Base-by-base conservation (phyloP, 768 basidiomycete species). In the Hericium rajendrae region DNA sequence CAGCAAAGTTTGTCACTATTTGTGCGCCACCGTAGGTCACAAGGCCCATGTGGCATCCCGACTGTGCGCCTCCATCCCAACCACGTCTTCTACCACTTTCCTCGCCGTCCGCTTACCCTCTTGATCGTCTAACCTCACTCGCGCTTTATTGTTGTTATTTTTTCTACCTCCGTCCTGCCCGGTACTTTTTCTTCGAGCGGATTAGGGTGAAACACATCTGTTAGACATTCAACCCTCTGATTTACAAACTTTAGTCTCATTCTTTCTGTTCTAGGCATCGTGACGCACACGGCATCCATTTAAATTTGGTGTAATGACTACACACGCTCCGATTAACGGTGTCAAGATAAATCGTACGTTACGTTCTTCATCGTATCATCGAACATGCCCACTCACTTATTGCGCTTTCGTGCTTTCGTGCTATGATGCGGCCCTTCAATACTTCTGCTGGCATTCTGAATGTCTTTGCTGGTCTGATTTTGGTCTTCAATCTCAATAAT, bases 311-410 rank as follows among this genome's bases (percentile, higher is more conserved):
- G 28, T 50, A 39, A 86, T 86, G 85, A 73, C 82, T 53, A 82
- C 82, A 62, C 82, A 86, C 71, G 84, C 77, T 63, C 87, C 88
- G 69, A 87, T 89, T 74, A 89, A 89, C 70, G 87, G 87, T 65
- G 83, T 88, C 71, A 89, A 86, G 77, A 79, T 88, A 66, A 87
- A 85, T 70, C 79, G 88, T 89, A 69, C 75, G 86, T 85, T 52
- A 51, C 57, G 55, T 60, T 51, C 5, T 38, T 54, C 53, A 40
- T 40, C 54, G 43, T 55, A 6, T 38, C 62, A 54, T 26, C 56
- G n/a, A 13, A 53, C 16, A 56, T 51, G 11, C 16, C 41, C 55
- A 55, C 9, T 32, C 32, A 32, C 9, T 10, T 32, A 3, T 26
- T 5, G 26, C 26, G 26, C 26, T 26, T 26, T 26, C 26, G 26